A percentile compares a stretch with the other conserved stretches of the same genome.
Evolutionary conservation across 352 stramenopile genomes (phyloP).

Genomic region (Phytophthora palmivora): DNA sequence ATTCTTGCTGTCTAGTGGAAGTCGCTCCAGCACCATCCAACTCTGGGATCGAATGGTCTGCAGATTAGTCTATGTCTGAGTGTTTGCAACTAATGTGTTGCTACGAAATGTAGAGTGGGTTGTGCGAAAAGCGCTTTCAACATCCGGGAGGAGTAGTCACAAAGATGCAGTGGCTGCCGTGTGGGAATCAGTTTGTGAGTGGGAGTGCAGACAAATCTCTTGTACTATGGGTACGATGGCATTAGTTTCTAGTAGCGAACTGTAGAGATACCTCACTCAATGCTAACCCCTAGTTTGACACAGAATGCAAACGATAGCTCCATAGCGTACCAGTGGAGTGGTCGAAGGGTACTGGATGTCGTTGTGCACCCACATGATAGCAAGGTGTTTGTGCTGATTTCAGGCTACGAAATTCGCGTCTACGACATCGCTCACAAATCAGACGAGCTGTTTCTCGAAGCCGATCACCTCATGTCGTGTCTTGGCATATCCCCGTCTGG

Average conservation of each 20-base stretch:
- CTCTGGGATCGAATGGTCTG: constrained; percentile 67
- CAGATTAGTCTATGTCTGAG: not conserved
- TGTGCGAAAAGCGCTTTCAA: constrained; percentile 58
- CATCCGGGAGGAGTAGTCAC: constrained; percentile 62
- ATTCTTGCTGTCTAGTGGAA: constrained; percentile 62
- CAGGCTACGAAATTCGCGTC: constrained; percentile 59
- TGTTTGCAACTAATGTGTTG: not conserved
- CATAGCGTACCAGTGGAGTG: constrained; percentile 74
- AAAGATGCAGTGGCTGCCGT: constrained; percentile 62
- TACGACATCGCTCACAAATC: constrained; percentile 70
- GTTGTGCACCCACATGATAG: constrained; percentile 61
- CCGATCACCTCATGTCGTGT: constrained; percentile 62
- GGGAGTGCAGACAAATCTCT: constrained; percentile 79
- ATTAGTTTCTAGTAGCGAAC: not conserved
- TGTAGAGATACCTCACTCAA: not conserved
- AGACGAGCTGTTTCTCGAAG: constrained; percentile 62
- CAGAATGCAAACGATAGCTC: constrained; percentile 62
- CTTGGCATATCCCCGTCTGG: constrained; percentile 55
- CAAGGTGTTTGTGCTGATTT: constrained; percentile 66
- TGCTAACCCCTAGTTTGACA: constrained; percentile 1
- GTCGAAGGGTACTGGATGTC: constrained; percentile 65
- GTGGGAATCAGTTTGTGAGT: constrained; percentile 69
- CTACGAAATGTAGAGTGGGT: constrained; percentile 45
- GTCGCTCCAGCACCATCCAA: constrained; percentile 63
- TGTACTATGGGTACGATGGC: constrained; percentile 68